Conservation (phyloP, 495 filamentous ascomycete species). For the Chaetomium cochliodes region DNA sequence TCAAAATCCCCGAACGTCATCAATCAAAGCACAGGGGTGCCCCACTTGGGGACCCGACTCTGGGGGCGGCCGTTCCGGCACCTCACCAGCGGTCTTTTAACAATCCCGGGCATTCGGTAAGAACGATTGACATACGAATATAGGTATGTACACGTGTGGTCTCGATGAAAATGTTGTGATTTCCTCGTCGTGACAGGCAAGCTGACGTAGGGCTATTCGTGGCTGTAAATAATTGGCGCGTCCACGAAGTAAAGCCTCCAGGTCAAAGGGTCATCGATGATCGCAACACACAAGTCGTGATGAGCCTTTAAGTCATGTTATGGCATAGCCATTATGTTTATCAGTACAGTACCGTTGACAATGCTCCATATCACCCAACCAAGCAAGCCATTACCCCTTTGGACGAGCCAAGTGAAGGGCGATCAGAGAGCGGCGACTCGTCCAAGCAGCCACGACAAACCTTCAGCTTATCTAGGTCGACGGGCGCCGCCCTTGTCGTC, state of each 20-base stretch:
- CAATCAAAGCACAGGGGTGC: conserved; percentile 1
- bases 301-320: background rate
- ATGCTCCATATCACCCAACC: background rate
- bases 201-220: background rate
- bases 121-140: background rate
- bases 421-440: background rate
- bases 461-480: background rate
- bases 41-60: background rate
- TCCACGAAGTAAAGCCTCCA: background rate
- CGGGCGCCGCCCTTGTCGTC: background rate
- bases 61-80: background rate
- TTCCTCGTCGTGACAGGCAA: background rate
- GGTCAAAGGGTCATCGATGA: background rate
- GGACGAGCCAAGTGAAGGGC: background rate
- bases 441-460: background rate
- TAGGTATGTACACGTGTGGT: background rate
- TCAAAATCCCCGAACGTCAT: conserved; percentile 16
- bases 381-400: background rate
- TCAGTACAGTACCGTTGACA: conserved; percentile 2
- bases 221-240: background rate
- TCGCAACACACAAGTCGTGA: background rate
- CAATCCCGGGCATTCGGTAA: background rate
- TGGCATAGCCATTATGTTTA: conserved; percentile 7
- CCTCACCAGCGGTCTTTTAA: too few relatives aligned
- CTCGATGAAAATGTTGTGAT: background rate